Conservation (phyloP, 352 stramenopile genomes). For the Phytopythium aichiense region DNA sequence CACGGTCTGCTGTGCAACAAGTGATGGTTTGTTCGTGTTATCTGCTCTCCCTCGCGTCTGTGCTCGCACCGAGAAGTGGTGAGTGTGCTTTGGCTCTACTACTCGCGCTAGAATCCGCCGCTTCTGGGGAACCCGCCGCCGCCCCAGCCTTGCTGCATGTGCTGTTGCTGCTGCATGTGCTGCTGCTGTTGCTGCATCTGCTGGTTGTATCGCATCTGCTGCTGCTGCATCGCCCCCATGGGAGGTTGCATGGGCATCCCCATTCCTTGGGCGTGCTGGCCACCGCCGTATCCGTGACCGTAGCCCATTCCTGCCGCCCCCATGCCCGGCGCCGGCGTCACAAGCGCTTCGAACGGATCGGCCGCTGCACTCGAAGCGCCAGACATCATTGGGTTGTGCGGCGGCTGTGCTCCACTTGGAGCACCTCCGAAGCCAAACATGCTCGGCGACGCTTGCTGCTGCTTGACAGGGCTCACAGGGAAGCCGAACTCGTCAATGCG, state of each 20-base stretch:
- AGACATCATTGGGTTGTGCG: slow-evolving; percentile 11
- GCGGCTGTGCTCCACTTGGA: slow-evolving; percentile 10
- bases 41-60: not conserved
- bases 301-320: slow-evolving; percentile 1
- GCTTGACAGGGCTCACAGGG: slow-evolving; percentile 45
- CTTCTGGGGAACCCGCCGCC: not conserved
- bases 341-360: slow-evolving; percentile 53
- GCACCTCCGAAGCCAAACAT: slow-evolving; percentile 34
- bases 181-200: slow-evolving; percentile 4
- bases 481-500: slow-evolving; percentile 53
- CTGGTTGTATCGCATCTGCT: slow-evolving; percentile 14
- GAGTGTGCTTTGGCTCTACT: not conserved
- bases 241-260: not conserved
- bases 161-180: not conserved
- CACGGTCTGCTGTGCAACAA: not conserved
- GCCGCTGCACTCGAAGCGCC: slow-evolving; percentile 16
- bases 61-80: not conserved
- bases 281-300: not conserved
- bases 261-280: not conserved
- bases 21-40: not conserved
- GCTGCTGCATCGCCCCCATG: slow-evolving; percentile 5
- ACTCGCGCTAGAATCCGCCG: not conserved
- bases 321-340: not conserved
- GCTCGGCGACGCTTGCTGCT: slow-evolving; percentile 12
- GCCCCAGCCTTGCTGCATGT: not conserved